phyloP scores from a whole-genome alignment of 768 basidiomycete species.

The Lactifluus hygrophoroides region DNA sequence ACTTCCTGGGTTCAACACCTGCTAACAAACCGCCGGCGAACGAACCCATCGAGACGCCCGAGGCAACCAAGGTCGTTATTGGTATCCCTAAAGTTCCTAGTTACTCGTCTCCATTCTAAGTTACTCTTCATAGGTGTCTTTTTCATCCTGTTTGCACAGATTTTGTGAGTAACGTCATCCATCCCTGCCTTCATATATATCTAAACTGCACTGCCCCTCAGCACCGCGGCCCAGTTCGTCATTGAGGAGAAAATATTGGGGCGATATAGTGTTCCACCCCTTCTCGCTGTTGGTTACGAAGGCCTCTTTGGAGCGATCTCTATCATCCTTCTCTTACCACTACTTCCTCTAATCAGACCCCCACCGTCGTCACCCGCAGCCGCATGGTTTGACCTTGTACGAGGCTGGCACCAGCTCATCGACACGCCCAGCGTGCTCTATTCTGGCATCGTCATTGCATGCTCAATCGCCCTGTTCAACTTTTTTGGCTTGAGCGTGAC shows the following conservation, averaged over 20 bases:
- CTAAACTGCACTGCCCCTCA: constrained; percentile 26
- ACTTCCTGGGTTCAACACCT: constrained; percentile 20
- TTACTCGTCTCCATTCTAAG: constrained; percentile 18
- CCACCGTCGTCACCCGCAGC: constrained; percentile 52
- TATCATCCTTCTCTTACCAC: constrained; percentile 69
- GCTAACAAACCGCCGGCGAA: constrained; percentile 30
- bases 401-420: constrained; percentile 86
- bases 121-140: constrained; percentile 55
- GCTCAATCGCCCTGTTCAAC: constrained; percentile 51
- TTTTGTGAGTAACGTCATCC: constrained; percentile 56
- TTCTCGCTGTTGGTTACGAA: constrained; percentile 91
- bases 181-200: constrained; percentile 10
- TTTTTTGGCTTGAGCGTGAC: constrained; percentile 84
- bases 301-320: constrained; percentile 85
- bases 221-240: constrained; percentile 88
- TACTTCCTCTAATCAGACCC: constrained; percentile 65
- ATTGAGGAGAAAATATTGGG: constrained; percentile 96
- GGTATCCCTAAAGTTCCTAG: constrained; percentile 38
- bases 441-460: constrained; percentile 39
- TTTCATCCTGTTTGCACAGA: constrained; percentile 87
- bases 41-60: constrained; percentile 45
- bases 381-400: constrained; percentile 72
- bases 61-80: constrained; percentile 64
- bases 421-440: constrained; percentile 51
- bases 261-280: constrained; percentile 75